These are phyloP conservation scores for Quercus alba DNA, from an alignment of 306 rosid genomes.

Conservation along the genomic window DNA sequence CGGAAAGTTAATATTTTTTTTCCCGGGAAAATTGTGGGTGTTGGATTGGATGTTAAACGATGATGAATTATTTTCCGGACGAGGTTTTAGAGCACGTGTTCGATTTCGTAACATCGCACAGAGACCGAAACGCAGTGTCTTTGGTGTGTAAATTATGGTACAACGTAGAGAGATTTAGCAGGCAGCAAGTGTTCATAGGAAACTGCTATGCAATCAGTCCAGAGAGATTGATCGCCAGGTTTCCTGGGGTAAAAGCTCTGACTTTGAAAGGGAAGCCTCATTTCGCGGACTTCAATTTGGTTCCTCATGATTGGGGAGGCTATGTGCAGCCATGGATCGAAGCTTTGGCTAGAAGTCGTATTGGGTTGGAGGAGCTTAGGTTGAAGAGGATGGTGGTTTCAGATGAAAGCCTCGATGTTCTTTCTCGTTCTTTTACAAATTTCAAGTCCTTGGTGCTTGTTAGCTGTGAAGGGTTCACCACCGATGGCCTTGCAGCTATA, in stretches of 20 bases:
- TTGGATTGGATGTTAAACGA: slow-evolving; percentile 21
- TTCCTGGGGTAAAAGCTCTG: slow-evolving; percentile 61
- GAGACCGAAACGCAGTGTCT: slow-evolving; percentile 80
- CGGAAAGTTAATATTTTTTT: neutral
- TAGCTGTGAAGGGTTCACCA: slow-evolving; percentile 91
- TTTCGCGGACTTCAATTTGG: slow-evolving; percentile 95
- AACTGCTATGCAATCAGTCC: slow-evolving; percentile 86
- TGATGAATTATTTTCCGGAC: slow-evolving; percentile 91
- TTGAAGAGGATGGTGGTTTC: slow-evolving; percentile 90
- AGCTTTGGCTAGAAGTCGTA: slow-evolving; percentile 43
- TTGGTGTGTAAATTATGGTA: slow-evolving; percentile 87
- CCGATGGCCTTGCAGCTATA: slow-evolving; percentile 83
- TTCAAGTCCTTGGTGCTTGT: slow-evolving; percentile 80
- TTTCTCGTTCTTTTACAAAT: slow-evolving; percentile 66
- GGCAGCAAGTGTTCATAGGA: slow-evolving; percentile 73
- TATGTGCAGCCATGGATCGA: slow-evolving; percentile 78
- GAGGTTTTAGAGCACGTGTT: slow-evolving; percentile 89
- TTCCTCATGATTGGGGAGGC: slow-evolving; percentile 88
- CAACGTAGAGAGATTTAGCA: slow-evolving; percentile 65
- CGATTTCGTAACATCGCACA: slow-evolving; percentile 62
- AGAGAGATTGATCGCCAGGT: slow-evolving; percentile 65
- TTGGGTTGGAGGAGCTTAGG: slow-evolving; percentile 76
- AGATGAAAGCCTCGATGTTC: slow-evolving; percentile 79
- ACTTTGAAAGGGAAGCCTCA: slow-evolving; percentile 94
- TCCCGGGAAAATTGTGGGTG: slow-evolving; percentile 27